Evolutionary conservation across 495 filamentous ascomycete species (phyloP), one percentile per base, ranked within the genome.

Genomic region (Oidiodendron maius): DNA sequence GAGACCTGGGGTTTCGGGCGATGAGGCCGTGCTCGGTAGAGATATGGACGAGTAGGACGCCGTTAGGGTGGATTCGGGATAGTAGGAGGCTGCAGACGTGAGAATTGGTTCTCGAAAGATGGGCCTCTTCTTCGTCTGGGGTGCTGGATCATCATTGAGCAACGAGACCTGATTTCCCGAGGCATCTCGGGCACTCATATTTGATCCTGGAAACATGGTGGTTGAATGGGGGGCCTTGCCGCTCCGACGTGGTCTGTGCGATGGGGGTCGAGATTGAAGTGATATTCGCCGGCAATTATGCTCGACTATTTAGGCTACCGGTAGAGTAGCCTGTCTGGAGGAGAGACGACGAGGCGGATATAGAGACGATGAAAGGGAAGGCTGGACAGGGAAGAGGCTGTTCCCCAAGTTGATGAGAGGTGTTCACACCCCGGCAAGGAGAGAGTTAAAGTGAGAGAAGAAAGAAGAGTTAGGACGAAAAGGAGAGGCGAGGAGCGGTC

Each of bases 101-200:
- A 41, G 43, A 21, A 23, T 18, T 43, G 38, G 13, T n/a, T 35
- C n/a, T 22, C 2, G n/a, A 21, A 11, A 43, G 48, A 40, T 12
- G 6, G 40, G 12, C 32, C 21, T 44, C 12, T 20, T 2, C 6
- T 24, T 13, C 13, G 20, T 13, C 20, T 4, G 34, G 36, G 49
- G 43, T 44, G 61, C 53, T 21, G 54, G 52, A 30, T 77, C 74
- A 46, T 76, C 73, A 63, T 77, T 77, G 22, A 77, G 61, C n/a
- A 77, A 63, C 36, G 74, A 76, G 36, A 77, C 70, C 53, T 64
- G 62, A 36, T 69, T 71, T 42, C 74, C 74, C n/a, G 64, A 64
- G 39, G 72, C 67, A 57, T 76, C 66, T 53, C 64, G 61, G 21
- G 65, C 68, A 42, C 75, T 67, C 74, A 76, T 75, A 47, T 49